Conservation (phyloP, 306 rosid genomes). For the Dryas drummondii region DNA sequence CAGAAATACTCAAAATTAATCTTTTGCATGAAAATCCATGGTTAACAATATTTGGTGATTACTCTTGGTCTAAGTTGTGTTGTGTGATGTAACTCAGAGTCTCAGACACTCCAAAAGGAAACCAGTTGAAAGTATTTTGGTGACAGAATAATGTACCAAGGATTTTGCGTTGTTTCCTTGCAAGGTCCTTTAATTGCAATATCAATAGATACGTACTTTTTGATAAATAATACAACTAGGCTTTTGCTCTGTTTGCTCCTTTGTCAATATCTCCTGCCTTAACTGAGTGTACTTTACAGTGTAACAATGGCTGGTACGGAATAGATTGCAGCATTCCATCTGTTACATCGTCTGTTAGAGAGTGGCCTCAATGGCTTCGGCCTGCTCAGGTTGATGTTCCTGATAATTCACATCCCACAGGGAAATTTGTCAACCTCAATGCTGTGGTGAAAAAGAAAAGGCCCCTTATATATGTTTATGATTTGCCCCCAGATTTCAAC, state of each 20-base stretch:
- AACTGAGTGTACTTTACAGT: conserved; percentile 57
- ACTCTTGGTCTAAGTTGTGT: neutral
- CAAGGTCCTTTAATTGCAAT: neutral
- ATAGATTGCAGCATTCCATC: conserved; percentile 94
- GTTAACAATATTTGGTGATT: too few species aligned
- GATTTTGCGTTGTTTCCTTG: neutral
- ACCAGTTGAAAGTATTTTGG: too few species aligned
- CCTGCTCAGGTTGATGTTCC: conserved; percentile 79
- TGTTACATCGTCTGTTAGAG: conserved; percentile 55
- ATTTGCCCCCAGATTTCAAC: conserved; percentile 84
- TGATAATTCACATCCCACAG: conserved; percentile 33
- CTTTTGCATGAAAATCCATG: neutral
- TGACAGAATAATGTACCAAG: too few species aligned
- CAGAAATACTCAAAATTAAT: neutral
- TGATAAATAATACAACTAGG: neutral
- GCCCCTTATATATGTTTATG: conserved; percentile 88
- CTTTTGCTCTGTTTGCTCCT: neutral
- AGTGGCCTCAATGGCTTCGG: conserved; percentile 94
- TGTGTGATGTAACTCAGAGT: neutral
- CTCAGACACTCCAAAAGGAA: neutral
- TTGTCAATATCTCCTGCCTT: conserved; percentile 22
- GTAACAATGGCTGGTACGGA: conserved; percentile 93
- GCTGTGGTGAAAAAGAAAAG: conserved; percentile 72
- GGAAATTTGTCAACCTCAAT: conserved; percentile 49
- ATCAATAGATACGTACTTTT: neutral